Evolutionary conservation across 2,329 filamentous ascomycete species (phyloP), one percentile per base, ranked within the genome.

Genomic region (Aspergillus uvarum): DNA sequence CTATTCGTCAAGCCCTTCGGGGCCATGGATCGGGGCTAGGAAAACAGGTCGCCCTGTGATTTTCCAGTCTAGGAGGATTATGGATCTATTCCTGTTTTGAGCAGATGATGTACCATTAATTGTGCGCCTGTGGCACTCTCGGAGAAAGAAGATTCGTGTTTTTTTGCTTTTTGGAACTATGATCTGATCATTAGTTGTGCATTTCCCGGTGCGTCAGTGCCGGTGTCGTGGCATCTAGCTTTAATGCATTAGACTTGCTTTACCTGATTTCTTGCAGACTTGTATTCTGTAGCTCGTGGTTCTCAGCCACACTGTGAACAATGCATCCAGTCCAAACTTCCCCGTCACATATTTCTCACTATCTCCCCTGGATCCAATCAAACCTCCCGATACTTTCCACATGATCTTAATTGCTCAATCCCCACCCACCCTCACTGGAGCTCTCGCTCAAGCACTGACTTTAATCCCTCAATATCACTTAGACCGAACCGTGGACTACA

Each of bases 121-220:
- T 59, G 59, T 64, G 66, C 69, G 66, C 67, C 62, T 65, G 66
- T 72, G 67, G 66, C 65, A 70, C 62, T 50, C 65, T 70, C 68
- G 65, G 69, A 70, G 68, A 67, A 67, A 68, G 66, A 73, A 72
- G 69, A 70, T 60, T 68, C 64, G 26, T 29, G 26, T 29, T 35
- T 66, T 66, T 67, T 67, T 65, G 54, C 42, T 66, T 65, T 63
- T 54, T 54, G 58, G 19, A 29, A 52, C 47, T 49, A 35, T 55
- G 32, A 50, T 54, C n/a, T 42, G 16, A 50, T 53, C 31, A 16
- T 54, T 26, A 50, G 38, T 29, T 31, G 32, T 56, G 54, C 51
- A 51, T 62, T 56, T 50, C 55, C 64, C 61, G 53, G 56, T 63
- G 52, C 57, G 61, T 47, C 53, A 57, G 47, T 58, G 52, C 60